Base-by-base conservation (phyloP, 2,329 filamentous ascomycete genomes). In the Fusarium sp. region DNA sequence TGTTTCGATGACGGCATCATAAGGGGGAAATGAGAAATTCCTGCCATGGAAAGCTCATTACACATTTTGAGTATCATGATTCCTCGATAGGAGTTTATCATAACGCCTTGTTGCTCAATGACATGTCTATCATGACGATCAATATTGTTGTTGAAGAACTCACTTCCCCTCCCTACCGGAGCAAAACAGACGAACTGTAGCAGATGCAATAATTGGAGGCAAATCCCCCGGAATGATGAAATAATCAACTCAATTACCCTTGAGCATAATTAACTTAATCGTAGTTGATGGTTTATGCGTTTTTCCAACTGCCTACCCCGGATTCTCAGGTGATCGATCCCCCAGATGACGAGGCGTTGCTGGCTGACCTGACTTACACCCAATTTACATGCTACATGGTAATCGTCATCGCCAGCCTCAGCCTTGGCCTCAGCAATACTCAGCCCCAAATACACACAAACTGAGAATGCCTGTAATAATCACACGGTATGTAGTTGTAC, bases 321-420 rank as follows among this genome's bases (percentile, higher is more conserved):
- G 65, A 66, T 69, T 70, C 33, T 63, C 54, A 69, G 60, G 60
- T 60, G 62, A 62, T 65, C 41, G 28, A 67, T 51, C 52, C 44
- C 24, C 48, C 58, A 55, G 71, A 68, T 73, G 71, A 73, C 70
- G 66, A 73, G 71, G 67, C 71, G 54, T 59, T 60, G 61, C 61
- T 70, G 60, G 55, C 71, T 74, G 66, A 63, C 66, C 62, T 71
- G 66, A 59, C 64, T 51, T 56, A 26, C 28, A 41, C 47, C 28
- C 58, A 61, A 33, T n/a, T n/a, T 36, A 38, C 56, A 59, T 38
- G 56, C 42, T 51, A 59, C 39, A 56, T 61, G 28, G 48, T 73
- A 54, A 66, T 55, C 49, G 62, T 56, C 66, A 66, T 49, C 33
- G 35, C 36, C 42, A 42, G 42, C 48, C 60, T 44, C 42, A 49